Base-by-base conservation (phyloP, 2,329 filamentous ascomycete species). In the Penicillium sp. region DNA sequence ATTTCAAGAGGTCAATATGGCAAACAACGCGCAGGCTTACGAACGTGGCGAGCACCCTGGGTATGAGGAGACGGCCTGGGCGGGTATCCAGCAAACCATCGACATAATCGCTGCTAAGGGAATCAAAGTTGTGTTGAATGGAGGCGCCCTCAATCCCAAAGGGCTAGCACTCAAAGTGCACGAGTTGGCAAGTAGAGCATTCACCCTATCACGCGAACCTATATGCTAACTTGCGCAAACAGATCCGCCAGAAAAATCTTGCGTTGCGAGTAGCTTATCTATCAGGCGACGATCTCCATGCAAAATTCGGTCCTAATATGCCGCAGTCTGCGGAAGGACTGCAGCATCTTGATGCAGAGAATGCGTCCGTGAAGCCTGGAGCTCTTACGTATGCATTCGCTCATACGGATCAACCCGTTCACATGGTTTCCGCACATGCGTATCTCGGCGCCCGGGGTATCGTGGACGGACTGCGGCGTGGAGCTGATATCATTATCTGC, bases 51-150 rank as follows among this genome's bases (percentile, higher is more conserved):
- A 72, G 30, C 75, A 79, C 62, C 64, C 72, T 1, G 77, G 76
- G 0, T 80, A 71, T 60, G 75, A 78, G 52, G 70, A 73, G 34
- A 79, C 76, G 29, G 74, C 79, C 44, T 79, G 78, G 79, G 75
- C 79, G 51, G 78, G 77, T 1, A 67, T 81, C 23, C 66, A 75
- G 57, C 65, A 77, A 61, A 75, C 73, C 0, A 72, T 84, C 3
- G 68, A 78, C 4, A 63, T 79, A 6, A 70, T 81, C 57, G 67
- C 74, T 1, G 68, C 78, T 45, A 78, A 81, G 55, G 63, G 73
- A 0, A 84, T 84, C 68, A 82, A 81, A 56, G 71, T 84, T 11
- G 72, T 83, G 34, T 72, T 83, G 51, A 84, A 85, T 59, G 82
- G 82, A 2, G 83, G 83, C 0, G 80, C 78, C 2, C 73, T 81